Evolutionary conservation across 106 monocot species (phyloP).

Genomic region (Chionographis japonica): DNA sequence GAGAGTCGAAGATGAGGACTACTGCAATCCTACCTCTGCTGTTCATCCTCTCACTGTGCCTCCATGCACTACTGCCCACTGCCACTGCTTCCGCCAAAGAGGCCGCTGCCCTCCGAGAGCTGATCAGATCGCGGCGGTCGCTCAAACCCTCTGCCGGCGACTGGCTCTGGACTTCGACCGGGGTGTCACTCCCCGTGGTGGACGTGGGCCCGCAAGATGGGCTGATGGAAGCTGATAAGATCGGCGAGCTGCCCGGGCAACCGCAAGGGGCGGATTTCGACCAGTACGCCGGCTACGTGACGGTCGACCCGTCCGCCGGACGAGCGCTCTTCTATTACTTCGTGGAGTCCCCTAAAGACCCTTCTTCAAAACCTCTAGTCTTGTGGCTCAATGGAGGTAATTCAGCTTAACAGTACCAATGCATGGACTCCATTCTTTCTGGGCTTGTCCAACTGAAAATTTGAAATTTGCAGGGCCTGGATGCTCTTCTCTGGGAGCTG

Average conservation of each 20-base stretch:
- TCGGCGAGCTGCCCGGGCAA: constrained; percentile 32
- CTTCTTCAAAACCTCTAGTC: constrained; percentile 30
- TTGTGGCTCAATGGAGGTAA: constrained; percentile 67
- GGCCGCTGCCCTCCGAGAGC: too few species aligned
- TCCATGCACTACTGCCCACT: too few species aligned
- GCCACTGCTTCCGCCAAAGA: too few species aligned
- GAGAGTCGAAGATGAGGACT: too few species aligned
- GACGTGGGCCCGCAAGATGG: constrained; percentile 9
- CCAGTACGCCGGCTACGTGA: constrained; percentile 52
- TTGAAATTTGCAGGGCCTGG: constrained; percentile 37
- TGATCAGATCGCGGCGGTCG: too few species aligned
- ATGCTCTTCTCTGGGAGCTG: constrained; percentile 50
- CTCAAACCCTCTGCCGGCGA: too few species aligned
- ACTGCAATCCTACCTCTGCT: too few species aligned
- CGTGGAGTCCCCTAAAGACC: constrained; percentile 17
- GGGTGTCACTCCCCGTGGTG: background rate
- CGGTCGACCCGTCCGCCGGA: constrained; percentile 26
- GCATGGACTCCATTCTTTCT: too few species aligned
- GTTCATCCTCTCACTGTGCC: too few species aligned
- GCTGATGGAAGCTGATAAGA: constrained; percentile 21
- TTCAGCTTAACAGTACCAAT: too few species aligned
- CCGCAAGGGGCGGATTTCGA: constrained; percentile 29
- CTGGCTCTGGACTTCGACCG: background rate
- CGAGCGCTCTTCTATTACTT: constrained; percentile 54
- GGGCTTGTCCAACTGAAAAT: too few species aligned